Percentiles rank a stretch among this genome's conserved stretches.
Conservation (phyloP, 2,329 filamentous ascomycete genomes). For the Botrytis hyacinthi region DNA sequence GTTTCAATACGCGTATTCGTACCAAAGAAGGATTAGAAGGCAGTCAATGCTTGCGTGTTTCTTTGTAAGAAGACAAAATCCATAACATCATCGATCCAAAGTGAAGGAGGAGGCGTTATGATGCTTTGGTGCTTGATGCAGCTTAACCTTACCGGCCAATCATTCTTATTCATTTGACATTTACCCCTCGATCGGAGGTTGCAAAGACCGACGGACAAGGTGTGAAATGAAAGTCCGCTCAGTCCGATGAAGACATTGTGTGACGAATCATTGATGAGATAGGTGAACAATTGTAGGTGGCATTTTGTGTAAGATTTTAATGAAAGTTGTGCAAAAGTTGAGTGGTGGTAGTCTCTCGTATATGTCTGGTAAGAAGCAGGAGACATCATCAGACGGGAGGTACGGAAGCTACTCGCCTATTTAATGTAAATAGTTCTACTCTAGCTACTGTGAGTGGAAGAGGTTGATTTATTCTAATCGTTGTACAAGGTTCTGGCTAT, state of each 20-base stretch:
- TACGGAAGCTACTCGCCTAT: neutral
- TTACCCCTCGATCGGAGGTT: conserved; percentile 28
- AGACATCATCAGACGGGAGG: neutral
- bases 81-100: conserved; percentile 23
- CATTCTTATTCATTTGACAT: neutral
- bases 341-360: neutral
- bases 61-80: conserved; percentile 14
- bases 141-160: conserved; percentile 6
- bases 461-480: neutral
- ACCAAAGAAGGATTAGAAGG: neutral
- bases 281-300: neutral
- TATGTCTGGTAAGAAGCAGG: neutral
- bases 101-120: neutral
- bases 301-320: neutral
- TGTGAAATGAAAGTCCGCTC: conserved; percentile 1
- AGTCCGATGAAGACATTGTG: neutral
- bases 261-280: neutral
- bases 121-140: conserved; percentile 10
- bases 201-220: conserved; percentile 7
- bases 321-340: neutral
- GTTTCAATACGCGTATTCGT: neutral
- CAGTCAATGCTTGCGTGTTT: conserved; percentile 22
- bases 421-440: neutral
- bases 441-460: neutral
- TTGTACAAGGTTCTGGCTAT: neutral